Conservation (phyloP, 73 alveolate genomes). For the Uronychia binucleata region DNA sequence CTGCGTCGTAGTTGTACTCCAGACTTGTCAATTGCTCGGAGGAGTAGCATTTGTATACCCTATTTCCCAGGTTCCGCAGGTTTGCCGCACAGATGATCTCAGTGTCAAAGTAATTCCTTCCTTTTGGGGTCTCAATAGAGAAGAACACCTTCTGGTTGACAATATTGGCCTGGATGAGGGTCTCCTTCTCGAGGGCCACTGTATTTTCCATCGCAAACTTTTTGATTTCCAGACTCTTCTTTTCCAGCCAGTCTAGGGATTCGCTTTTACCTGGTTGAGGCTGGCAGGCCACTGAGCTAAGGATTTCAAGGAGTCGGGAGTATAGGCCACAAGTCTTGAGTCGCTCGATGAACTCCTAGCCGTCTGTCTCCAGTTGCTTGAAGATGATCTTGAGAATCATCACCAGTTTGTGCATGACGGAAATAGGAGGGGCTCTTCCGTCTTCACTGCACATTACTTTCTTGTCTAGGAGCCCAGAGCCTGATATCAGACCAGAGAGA, state of each 20-base stretch:
- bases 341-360: slow-evolving; percentile 2
- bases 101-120: slow-evolving; percentile 17
- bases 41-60: background rate
- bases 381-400: background rate
- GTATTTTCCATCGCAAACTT: slow-evolving; percentile 55
- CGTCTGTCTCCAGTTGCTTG: slow-evolving; percentile 8
- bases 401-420: background rate
- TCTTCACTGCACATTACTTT: no score
- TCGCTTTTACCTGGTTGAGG: slow-evolving; percentile 44
- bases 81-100: slow-evolving; percentile 8
- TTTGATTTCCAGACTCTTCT: slow-evolving; percentile 42
- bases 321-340: background rate
- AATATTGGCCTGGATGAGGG: slow-evolving; percentile 35
- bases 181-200: slow-evolving; percentile 20
- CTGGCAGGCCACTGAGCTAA: slow-evolving; percentile 10
- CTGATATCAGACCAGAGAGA: no score
- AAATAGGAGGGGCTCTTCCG: no score
- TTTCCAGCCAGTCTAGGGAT: slow-evolving; percentile 59
- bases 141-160: slow-evolving; percentile 42
- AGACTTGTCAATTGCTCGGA: background rate
- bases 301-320: slow-evolving; percentile 9
- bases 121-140: slow-evolving; percentile 21
- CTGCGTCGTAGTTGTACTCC: slow-evolving; percentile 8
- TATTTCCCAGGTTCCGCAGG: background rate
- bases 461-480: no score